These are phyloP conservation scores for Casuarina cunninghamiana DNA, from an alignment of 306 rosid genomes.

Conservation along the genomic window DNA sequence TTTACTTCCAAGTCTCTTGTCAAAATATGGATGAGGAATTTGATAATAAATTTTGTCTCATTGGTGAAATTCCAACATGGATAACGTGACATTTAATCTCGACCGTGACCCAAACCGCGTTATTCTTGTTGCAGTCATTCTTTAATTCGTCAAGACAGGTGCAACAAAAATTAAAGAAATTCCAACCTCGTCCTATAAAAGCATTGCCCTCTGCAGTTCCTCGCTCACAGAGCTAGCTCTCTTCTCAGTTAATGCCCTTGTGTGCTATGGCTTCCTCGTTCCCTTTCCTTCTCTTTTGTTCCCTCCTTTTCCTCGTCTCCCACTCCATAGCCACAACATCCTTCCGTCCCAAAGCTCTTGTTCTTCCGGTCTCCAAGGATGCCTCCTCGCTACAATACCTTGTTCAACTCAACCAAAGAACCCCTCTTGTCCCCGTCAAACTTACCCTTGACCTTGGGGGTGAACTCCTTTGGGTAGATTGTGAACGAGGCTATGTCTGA, in stretches of 20 bases:
- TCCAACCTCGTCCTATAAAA: not conserved
- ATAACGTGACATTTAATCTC: not conserved
- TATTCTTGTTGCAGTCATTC: no score
- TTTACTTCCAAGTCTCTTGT: no score
- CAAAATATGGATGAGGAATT: no score
- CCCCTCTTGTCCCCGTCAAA: conserved; percentile 60
- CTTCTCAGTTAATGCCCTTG: not conserved
- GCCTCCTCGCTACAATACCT: conserved; percentile 45
- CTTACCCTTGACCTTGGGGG: conserved; percentile 64
- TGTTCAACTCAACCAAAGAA: conserved; percentile 49
- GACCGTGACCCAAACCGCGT: not conserved
- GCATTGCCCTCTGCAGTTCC: not conserved
- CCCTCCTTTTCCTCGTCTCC: conserved; percentile 22
- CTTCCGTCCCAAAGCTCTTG: conserved; percentile 51
- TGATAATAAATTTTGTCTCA: no score
- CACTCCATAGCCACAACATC: conserved; percentile 45
- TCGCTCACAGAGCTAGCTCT: not conserved
- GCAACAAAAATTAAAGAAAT: not conserved
- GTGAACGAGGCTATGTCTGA: conserved; percentile 41
- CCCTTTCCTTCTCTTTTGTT: conserved; percentile 15
- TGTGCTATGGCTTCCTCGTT: conserved; percentile 36
- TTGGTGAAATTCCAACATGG: no score
- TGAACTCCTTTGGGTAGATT: conserved; percentile 55
- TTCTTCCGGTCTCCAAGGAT: conserved; percentile 54
- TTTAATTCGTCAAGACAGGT: no score